These are phyloP conservation scores for Shiraia sp. DNA, from an alignment of 2,329 filamentous ascomycete genomes.

Conservation along the genomic window DNA sequence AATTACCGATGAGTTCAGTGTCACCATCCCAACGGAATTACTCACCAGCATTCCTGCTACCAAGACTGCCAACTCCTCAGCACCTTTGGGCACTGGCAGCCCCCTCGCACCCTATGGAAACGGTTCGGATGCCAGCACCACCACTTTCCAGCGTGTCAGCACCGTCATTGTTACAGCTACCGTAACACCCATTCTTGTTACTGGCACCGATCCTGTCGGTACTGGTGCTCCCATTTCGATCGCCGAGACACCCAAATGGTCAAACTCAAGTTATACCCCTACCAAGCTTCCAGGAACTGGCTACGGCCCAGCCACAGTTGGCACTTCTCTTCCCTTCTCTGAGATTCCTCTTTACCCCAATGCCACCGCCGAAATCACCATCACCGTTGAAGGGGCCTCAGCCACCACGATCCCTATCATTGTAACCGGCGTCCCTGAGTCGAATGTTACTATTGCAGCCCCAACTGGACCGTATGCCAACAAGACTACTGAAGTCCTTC, in stretches of 20 bases:
- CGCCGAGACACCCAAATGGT: constrained; percentile 2
- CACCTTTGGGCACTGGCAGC: background rate
- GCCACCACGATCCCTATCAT: too few relatives aligned
- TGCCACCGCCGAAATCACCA: constrained; percentile 3
- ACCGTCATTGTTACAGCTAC: constrained; percentile 7
- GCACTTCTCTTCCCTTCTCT: background rate
- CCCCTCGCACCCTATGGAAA: background rate
- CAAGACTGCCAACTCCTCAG: background rate
- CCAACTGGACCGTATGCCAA: background rate
- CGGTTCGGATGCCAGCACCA: constrained; percentile 1
- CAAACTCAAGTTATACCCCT: constrained; percentile 12
- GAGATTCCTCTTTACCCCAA: constrained; percentile 3
- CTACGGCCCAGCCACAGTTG: background rate
- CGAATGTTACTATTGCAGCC: constrained; percentile 1
- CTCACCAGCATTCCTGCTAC: background rate
- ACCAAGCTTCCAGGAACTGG: constrained; percentile 9
- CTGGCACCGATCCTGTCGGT: constrained; percentile 5
- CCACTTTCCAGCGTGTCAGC: constrained; percentile 7
- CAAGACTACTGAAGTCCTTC: background rate
- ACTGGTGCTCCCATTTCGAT: constrained; percentile 9
- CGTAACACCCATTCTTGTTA: constrained; percentile 1
- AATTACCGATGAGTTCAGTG: constrained; percentile 8
- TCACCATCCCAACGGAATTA: background rate
- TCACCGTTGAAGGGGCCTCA: background rate
- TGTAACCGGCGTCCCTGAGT: constrained; percentile 1